Evolutionary conservation across 2,329 filamentous ascomycete species (phyloP).

Genomic region (Nemania sp.): DNA sequence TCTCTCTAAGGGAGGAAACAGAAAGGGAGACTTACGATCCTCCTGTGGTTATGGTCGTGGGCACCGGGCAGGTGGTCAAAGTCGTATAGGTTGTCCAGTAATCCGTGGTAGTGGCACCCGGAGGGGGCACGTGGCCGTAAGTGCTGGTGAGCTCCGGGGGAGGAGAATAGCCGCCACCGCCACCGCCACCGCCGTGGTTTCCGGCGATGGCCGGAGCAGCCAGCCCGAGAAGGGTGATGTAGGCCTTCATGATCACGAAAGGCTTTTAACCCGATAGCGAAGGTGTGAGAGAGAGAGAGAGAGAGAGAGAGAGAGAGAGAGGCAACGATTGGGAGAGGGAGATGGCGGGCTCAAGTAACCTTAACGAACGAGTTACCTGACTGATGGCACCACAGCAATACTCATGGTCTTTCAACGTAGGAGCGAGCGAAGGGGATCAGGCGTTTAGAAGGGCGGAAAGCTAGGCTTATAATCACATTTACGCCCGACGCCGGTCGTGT

Average conservation of each 20-base stretch:
- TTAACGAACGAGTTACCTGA: conserved; percentile 42
- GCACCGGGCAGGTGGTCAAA: conserved; percentile 52
- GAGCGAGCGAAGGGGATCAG: not conserved
- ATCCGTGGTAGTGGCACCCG: conserved; percentile 27
- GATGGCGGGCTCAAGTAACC: conserved; percentile 35
- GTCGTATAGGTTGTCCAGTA: conserved; percentile 46
- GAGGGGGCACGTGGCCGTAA: not conserved
- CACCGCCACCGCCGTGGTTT: conserved; percentile 4
- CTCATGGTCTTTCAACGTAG: not conserved
- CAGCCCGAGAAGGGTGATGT: conserved; percentile 35
- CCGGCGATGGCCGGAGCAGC: conserved; percentile 36
- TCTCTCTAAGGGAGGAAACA: not conserved
- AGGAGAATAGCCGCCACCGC: conserved; percentile 7
- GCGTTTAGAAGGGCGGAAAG: not conserved
- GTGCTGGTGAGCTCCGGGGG: not conserved
- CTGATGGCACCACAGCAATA: not conserved
- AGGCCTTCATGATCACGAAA: conserved; percentile 37
- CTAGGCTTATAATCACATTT: conserved; percentile 20
- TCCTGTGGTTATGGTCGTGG: conserved; percentile 46
- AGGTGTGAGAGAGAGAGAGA: conserved; percentile 10
- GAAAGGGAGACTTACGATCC: conserved; percentile 46
- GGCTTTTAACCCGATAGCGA: conserved; percentile 7
- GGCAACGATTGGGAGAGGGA: conserved; percentile 23
- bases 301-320: conserved; percentile 26
- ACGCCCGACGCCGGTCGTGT: not conserved